phyloP scores from a whole-genome alignment of 2,329 filamentous ascomycete genomes.

The Parastagonospora nodorum region DNA sequence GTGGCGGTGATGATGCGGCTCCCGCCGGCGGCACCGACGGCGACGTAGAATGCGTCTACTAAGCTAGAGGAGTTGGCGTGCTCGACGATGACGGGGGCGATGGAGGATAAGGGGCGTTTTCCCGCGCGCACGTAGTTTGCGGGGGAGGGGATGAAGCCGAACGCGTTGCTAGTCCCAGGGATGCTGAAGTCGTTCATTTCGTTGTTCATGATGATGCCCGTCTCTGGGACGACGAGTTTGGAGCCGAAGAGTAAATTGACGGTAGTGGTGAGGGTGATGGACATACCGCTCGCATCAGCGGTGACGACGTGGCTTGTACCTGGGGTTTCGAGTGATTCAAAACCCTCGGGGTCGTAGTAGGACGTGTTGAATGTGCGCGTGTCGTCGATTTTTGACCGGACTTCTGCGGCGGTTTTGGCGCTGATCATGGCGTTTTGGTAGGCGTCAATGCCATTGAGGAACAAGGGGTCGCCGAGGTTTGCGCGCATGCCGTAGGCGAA shows the following conservation, averaged over 20 bases:
- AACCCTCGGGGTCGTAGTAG: slow-evolving; percentile 71
- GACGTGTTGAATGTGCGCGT: slow-evolving; percentile 70
- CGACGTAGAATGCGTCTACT: slow-evolving; percentile 61
- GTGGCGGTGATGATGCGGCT: slow-evolving; percentile 83
- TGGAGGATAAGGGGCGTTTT: slow-evolving; percentile 84
- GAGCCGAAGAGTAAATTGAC: slow-evolving; percentile 87
- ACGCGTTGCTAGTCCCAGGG: slow-evolving; percentile 75
- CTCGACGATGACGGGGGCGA: slow-evolving; percentile 79
- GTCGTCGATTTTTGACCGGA: slow-evolving; percentile 73
- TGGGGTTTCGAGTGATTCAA: slow-evolving; percentile 71
- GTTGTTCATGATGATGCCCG: slow-evolving; percentile 75
- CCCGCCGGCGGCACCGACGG: slow-evolving; percentile 78
- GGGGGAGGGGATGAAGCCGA: slow-evolving; percentile 80
- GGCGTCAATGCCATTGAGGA: slow-evolving; percentile 64
- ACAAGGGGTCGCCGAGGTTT: slow-evolving; percentile 82
- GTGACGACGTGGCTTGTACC: slow-evolving; percentile 77
- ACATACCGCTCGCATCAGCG: slow-evolving; percentile 73
- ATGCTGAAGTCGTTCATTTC: slow-evolving; percentile 71
- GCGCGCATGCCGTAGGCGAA: slow-evolving; percentile 81
- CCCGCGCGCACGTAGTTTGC: slow-evolving; percentile 80
- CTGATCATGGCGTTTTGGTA: slow-evolving; percentile 73
- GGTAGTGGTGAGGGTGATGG: slow-evolving; percentile 83
- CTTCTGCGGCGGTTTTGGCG: slow-evolving; percentile 61
- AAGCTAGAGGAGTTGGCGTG: slow-evolving; percentile 47
- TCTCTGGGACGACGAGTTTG: slow-evolving; percentile 76